Evolutionary conservation across 768 basidiomycete species (phyloP).

Genomic region (Podaxis sp.): DNA sequence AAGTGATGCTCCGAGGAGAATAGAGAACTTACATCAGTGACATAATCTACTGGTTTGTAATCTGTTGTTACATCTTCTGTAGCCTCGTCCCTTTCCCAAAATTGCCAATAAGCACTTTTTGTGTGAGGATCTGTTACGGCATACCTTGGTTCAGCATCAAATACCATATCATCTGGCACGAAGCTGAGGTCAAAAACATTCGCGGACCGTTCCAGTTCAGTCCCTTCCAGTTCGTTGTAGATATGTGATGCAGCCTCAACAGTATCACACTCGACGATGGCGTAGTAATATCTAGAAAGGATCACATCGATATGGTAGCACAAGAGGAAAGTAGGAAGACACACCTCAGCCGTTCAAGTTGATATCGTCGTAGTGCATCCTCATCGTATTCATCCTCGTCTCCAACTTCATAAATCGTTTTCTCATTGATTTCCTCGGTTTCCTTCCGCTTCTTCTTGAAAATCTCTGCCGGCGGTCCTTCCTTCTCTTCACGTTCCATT

Average conservation of each 20-base stretch:
- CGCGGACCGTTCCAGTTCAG: constrained; percentile 94
- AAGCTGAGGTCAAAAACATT: constrained; percentile 95
- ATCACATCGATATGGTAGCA: background rate
- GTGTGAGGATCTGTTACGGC: background rate
- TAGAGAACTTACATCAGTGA: constrained; percentile 71
- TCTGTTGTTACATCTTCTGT: constrained; percentile 52
- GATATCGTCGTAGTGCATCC: constrained; percentile 84
- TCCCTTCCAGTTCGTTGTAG: constrained; percentile 84
- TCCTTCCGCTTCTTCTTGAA: constrained; percentile 51
- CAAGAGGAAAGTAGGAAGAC: constrained; percentile 19
- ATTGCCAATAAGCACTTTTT: background rate
- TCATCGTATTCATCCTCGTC: constrained; percentile 81
- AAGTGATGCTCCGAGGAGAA: background rate
- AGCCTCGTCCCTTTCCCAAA: constrained; percentile 63
- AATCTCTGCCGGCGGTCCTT: constrained; percentile 85
- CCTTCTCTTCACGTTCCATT: constrained; percentile 80
- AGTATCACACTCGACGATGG: constrained; percentile 85
- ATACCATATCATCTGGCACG: constrained; percentile 85
- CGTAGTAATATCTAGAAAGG: constrained; percentile 82
- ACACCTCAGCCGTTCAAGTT: constrained; percentile 87
- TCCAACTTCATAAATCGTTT: constrained; percentile 60
- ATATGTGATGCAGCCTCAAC: constrained; percentile 73
- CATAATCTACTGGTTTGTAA: constrained; percentile 82
- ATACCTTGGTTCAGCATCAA: constrained; percentile 76
- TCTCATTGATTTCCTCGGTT: constrained; percentile 59